phyloP scores from a whole-genome alignment of 176 grass and related monocot species.

The Bonia amplexicaulis region DNA sequence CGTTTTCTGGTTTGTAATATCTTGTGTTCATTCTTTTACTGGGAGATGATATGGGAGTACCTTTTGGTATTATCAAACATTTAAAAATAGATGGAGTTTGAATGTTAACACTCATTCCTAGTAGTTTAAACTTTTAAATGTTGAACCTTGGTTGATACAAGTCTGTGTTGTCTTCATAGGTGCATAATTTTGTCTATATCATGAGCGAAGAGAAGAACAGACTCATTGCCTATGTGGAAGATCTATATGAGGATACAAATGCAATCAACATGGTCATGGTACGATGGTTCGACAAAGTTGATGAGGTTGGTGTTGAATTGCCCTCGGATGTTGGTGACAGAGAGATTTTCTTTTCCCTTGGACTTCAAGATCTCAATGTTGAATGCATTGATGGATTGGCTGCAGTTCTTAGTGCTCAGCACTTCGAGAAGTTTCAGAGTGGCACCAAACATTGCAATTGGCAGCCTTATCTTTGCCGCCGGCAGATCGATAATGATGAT shows the following conservation, averaged over 20 bases:
- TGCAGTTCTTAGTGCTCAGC: constrained; percentile 65
- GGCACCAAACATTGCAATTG: constrained; percentile 24
- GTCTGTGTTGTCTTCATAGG: constrained; percentile 34
- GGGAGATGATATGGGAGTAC: not conserved
- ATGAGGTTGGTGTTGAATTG: constrained; percentile 68
- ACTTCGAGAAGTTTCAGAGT: constrained; percentile 72
- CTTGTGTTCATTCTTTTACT: not conserved
- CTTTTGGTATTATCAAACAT: not conserved
- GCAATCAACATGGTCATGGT: constrained; percentile 68
- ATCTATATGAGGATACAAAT: constrained; percentile 81
- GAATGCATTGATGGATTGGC: constrained; percentile 97
- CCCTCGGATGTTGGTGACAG: constrained; percentile 48
- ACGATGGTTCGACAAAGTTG: constrained; percentile 83
- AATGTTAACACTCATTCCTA: not conserved
- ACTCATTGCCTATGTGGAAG: constrained; percentile 86
- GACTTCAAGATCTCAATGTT: constrained; percentile 84
- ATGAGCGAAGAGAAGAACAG: constrained; percentile 80
- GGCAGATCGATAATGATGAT: constrained; percentile 63
- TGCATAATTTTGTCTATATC: constrained; percentile 86
- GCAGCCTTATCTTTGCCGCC: constrained; percentile 65
- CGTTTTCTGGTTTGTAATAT: not conserved
- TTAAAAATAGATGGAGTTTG: not conserved
- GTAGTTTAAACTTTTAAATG: not conserved
- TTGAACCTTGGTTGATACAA: constrained; percentile 22
- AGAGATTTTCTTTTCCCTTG: constrained; percentile 85